Conservation (phyloP, 2,329 filamentous ascomycete species). For the Arthrobotrys megalospora region DNA sequence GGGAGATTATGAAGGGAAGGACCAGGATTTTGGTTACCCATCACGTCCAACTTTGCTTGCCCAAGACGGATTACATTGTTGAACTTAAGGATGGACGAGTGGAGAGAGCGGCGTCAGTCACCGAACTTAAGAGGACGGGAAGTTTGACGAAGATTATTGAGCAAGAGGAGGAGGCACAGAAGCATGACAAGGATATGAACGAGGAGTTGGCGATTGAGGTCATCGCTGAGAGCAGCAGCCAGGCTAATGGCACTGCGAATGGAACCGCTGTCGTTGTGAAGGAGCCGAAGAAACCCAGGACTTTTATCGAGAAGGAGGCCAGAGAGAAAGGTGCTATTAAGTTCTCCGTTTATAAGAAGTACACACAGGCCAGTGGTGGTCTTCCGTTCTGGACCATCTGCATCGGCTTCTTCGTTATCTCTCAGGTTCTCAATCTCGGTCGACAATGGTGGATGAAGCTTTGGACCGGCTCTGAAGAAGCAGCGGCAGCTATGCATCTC, state of each 20-base stretch:
- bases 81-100: constrained; percentile 79
- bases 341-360: constrained; percentile 77
- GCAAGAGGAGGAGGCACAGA: constrained; percentile 64
- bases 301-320: constrained; percentile 83
- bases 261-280: constrained; percentile 69
- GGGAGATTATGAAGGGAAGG: constrained; percentile 77
- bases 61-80: constrained; percentile 81
- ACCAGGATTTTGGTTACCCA: constrained; percentile 87
- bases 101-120: constrained; percentile 76
- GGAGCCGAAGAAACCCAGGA: constrained; percentile 73
- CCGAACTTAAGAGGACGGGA: constrained; percentile 71
- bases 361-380: constrained; percentile 77
- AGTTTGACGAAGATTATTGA: constrained; percentile 68
- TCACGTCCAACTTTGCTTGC: constrained; percentile 79
- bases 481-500: constrained; percentile 33
- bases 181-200: constrained; percentile 67
- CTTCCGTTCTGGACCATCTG: constrained; percentile 62
- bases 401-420: constrained; percentile 58
- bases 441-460: constrained; percentile 64
- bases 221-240: constrained; percentile 68
- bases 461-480: constrained; percentile 62
- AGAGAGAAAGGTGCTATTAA: constrained; percentile 80
- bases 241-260: constrained; percentile 67
- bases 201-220: constrained; percentile 74
- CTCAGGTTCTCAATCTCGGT: constrained; percentile 60